Evolutionary conservation across 2,329 filamentous ascomycete species (phyloP), one percentile per base, ranked within the genome.

Genomic region (Tolypocladium nubicola): DNA sequence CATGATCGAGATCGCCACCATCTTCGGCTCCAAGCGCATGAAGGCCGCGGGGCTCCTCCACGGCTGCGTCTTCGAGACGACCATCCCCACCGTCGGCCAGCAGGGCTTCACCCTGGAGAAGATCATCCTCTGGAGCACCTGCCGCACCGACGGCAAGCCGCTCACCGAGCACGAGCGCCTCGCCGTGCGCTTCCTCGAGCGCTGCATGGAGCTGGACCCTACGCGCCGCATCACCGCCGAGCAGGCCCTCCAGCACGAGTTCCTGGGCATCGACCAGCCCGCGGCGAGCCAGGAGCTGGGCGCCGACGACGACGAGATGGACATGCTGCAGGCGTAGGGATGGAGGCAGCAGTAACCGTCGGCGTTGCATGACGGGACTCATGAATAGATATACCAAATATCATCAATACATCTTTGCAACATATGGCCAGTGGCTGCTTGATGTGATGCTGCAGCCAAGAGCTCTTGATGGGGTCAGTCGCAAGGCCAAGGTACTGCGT

Each of bases 1-100:
- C 55, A 88, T 97, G 81, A 93, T 99, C 63, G 94, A 99, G 72
- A 95, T 99, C 63, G 89, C 92, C 40, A 96, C 90, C 58, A 96
- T 99, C 60, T 97, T 97, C 70, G 94, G 94, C 54, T 80, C 81
- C 47, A 86, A 83, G 68, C 85, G 86, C 58, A 97, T 99, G 93
- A 89, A 87, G 67, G 78, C 83, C 39, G 89, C 88, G 3, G 90
- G 90, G 0, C 77, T 90, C 21, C 77, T 96, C 54, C 94, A 99
- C 67, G 94, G 94, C 1, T 89, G 92, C 66, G 85, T 96, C 58
- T 90, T 97, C 61, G 91, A 99, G 72, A 94, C 90, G 0, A 96
- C 84, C 59, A 91, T 99, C 58, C 93, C 93, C 1, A 97, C 90
- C 1, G 88, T 99, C 63, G 90, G 89, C 49, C 85, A 88, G 62